Base-by-base conservation (phyloP, 2,329 filamentous ascomycete species). In the Ascosphaera pollenicola region DNA sequence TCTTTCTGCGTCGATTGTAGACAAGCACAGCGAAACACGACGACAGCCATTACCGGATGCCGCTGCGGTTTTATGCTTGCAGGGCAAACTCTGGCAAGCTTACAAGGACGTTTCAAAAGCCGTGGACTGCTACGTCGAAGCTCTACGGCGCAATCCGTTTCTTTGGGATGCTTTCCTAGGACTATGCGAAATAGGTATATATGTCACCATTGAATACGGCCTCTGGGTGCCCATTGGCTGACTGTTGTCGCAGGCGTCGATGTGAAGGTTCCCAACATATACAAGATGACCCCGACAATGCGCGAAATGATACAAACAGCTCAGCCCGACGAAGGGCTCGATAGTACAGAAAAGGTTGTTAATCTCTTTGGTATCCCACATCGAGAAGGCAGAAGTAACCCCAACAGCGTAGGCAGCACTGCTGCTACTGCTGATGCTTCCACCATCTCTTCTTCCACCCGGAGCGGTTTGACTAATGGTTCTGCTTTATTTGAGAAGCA, bases 161-260 rank as follows among this genome's bases (percentile, higher is more conserved):
- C 89, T 93, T 71, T 98, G 89, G 89, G 89, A 98, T 63, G 85
- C 87, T 0, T 95, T 95, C 50, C 75, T 77, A 17, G 78, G 73
- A 13, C 68, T 98, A 6, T 93, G 85, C 54, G 84, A 94, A 52
- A 81, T 71, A 35, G 73, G 71, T 55, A 49, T 56, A 46, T 36
- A 34, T 30, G 3, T 39, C 11, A 8, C 41, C 42, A 30, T 17
- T 37, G 15, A 26, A 35, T 30, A 16, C 17, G n/a, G 30, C 28
- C 21, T 37, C 7, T 39, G 18, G 38, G 11, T 8, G 30, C 11
- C 3, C 15, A 19, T 36, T 32, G 16, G 10, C 30, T 16, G 26
- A 35, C 18, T 16, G 31, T 24, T 37, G 28, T 30, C 42, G 6
- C 72, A 75, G 81, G 82, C 3, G 77, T 83, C 35, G 75, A 75